These are phyloP conservation scores for Pseudonectria foliicola DNA, from an alignment of 2,329 filamentous ascomycete genomes.

Conservation along the genomic window DNA sequence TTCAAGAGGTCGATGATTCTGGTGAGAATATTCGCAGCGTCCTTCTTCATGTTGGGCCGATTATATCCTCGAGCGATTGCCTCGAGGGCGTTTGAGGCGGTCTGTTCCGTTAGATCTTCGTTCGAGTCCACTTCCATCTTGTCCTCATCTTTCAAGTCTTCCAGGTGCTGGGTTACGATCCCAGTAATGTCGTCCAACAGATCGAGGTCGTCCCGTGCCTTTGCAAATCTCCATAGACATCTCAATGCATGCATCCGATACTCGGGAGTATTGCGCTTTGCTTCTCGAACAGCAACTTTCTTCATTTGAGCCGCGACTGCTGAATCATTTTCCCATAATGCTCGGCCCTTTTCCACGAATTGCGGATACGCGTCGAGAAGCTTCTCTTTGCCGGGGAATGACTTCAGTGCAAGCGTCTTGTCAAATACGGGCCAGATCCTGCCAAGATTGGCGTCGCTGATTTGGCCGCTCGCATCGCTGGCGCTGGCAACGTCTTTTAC, in stretches of 20 bases:
- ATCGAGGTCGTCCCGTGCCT: constrained; percentile 59
- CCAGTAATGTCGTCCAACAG: constrained; percentile 60
- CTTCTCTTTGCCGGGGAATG: constrained; percentile 85
- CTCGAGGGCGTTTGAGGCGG: constrained; percentile 43
- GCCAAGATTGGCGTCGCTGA: constrained; percentile 53
- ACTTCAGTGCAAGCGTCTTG: constrained; percentile 77
- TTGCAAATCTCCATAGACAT: constrained; percentile 66
- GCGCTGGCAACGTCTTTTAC: constrained; percentile 58
- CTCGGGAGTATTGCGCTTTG: constrained; percentile 79
- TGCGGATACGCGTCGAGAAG: constrained; percentile 72
- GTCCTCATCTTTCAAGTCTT: constrained; percentile 50
- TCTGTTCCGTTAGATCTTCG: constrained; percentile 35
- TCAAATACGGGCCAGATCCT: constrained; percentile 78
- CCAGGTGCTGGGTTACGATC: constrained; percentile 57
- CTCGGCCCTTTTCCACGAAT: constrained; percentile 61
- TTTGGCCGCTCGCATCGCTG: constrained; percentile 48
- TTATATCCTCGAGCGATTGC: constrained; percentile 44
- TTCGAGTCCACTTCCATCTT: constrained; percentile 63
- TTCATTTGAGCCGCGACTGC: constrained; percentile 58
- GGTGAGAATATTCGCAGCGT: constrained; percentile 31
- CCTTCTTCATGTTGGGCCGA: constrained; percentile 29
- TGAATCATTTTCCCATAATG: constrained; percentile 47
- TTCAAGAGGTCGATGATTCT: constrained; percentile 33
- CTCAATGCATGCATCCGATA: constrained; percentile 73
- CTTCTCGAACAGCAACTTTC: constrained; percentile 78